phyloP scores from a whole-genome alignment of 1,139 yeast species.

The Suhomyces taliae region DNA sequence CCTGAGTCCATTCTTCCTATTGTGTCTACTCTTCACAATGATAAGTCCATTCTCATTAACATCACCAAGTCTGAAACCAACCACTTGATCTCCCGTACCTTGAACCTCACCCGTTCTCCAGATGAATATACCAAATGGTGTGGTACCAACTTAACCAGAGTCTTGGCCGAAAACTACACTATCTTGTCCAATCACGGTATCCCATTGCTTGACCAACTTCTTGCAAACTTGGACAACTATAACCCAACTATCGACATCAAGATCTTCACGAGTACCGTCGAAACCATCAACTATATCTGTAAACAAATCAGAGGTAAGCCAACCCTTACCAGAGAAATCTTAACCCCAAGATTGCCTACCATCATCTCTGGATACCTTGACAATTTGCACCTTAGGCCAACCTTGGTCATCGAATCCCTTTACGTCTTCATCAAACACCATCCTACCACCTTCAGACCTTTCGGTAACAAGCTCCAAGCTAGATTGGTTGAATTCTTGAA shows the following conservation, averaged over 20 bases:
- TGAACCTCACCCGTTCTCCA: constrained; percentile 54
- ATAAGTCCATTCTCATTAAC: constrained; percentile 32
- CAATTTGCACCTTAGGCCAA: constrained; percentile 40
- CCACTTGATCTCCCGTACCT: constrained; percentile 55
- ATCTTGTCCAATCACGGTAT: constrained; percentile 61
- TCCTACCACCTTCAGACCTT: constrained; percentile 82
- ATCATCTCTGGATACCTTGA: constrained; percentile 58
- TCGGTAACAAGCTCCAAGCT: constrained; percentile 58
- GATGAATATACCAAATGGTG: constrained; percentile 57
- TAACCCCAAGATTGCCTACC: constrained; percentile 74
- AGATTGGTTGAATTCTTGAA: constrained; percentile 42
- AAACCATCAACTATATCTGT: constrained; percentile 50
- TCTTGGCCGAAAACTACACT: constrained; percentile 52
- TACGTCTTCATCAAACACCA: constrained; percentile 53
- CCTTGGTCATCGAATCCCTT: constrained; percentile 48
- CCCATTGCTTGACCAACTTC: constrained; percentile 52
- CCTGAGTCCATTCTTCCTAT: constrained; percentile 40
- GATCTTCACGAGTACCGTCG: constrained; percentile 50
- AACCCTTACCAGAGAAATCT: constrained; percentile 76
- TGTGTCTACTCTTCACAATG: constrained; percentile 29
- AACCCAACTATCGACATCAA: constrained; percentile 41
- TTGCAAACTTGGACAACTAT: constrained; percentile 56
- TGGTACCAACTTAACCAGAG: constrained; percentile 56
- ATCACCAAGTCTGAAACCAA: constrained; percentile 54
- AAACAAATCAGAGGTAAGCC: constrained; percentile 74